These are phyloP conservation scores for Pelargonium myrrhifolium DNA, from an alignment of 441 rosid genomes.

Conservation along the genomic window DNA sequence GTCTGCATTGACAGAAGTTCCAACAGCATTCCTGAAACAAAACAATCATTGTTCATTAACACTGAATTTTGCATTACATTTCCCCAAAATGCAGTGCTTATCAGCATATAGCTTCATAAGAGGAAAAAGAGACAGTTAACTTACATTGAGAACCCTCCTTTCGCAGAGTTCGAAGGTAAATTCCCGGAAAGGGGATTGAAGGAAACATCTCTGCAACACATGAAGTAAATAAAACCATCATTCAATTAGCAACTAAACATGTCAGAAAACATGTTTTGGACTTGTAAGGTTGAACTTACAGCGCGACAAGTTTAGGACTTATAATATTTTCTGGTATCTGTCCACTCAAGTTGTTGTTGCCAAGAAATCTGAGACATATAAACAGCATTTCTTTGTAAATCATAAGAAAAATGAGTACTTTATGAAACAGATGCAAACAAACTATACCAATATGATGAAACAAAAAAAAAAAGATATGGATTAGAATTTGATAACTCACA, in stretches of 20 bases:
- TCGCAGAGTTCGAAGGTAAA: slow-evolving; percentile 27
- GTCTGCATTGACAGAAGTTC: slow-evolving; percentile 37
- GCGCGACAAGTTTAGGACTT: slow-evolving; percentile 29
- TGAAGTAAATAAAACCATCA: background rate
- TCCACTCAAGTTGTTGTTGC: slow-evolving; percentile 42
- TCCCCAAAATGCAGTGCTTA: no score
- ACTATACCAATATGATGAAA: no score
- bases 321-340: slow-evolving; percentile 34
- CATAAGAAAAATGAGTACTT: no score
- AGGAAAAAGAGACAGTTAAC: slow-evolving; percentile 12
- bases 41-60: slow-evolving; percentile 5
- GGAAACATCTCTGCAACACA: slow-evolving; percentile 42
- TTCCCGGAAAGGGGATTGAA: slow-evolving; percentile 50
- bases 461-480: no score
- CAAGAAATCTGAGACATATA: slow-evolving; percentile 37
- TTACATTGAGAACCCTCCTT: slow-evolving; percentile 37
- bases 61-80: background rate
- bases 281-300: slow-evolving; percentile 28
- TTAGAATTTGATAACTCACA: slow-evolving; percentile 9
- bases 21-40: slow-evolving; percentile 35
- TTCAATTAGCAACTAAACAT: background rate
- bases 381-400: slow-evolving; percentile 1
- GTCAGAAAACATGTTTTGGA: no score
- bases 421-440: no score
- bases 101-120: no score